Percentiles rank a stretch among this genome's conserved stretches.
These are phyloP conservation scores for Carallia pectinifolia DNA, from an alignment of 345 rosid genomes.

Conservation along the genomic window DNA sequence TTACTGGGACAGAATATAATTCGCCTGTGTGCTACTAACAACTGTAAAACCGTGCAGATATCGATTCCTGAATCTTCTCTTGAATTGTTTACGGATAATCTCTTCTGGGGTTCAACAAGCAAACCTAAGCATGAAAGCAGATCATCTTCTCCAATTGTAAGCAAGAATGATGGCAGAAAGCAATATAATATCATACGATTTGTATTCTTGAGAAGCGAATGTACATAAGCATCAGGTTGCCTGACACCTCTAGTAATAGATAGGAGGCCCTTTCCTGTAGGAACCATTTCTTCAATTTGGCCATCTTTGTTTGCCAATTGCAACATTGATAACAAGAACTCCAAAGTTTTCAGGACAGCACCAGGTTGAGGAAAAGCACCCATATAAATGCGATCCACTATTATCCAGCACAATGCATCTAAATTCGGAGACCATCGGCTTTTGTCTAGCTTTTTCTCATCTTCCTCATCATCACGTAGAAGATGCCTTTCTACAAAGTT, in stretches of 20 bases:
- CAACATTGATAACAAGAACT: slow-evolving; percentile 91
- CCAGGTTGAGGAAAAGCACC: slow-evolving; percentile 93
- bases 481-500: slow-evolving; percentile 97
- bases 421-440: slow-evolving; percentile 87
- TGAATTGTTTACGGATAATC: slow-evolving; percentile 41
- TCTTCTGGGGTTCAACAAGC: slow-evolving; percentile 67
- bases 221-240: slow-evolving; percentile 88
- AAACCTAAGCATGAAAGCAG: slow-evolving; percentile 77
- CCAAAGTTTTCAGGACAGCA: slow-evolving; percentile 73
- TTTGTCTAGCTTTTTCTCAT: slow-evolving; percentile 87
- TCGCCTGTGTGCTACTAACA: slow-evolving; percentile 83
- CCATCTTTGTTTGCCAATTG: slow-evolving; percentile 98
- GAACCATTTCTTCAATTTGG: slow-evolving; percentile 82
- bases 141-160: slow-evolving; percentile 75
- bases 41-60: slow-evolving; percentile 76
- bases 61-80: slow-evolving; percentile 73
- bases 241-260: slow-evolving; percentile 77
- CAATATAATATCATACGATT: slow-evolving; percentile 87
- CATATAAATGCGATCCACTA: slow-evolving; percentile 95
- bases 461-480: slow-evolving; percentile 97
- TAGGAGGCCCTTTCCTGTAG: slow-evolving; percentile 82
- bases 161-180: slow-evolving; percentile 89
- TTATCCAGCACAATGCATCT: slow-evolving; percentile 92
- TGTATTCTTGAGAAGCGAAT: slow-evolving; percentile 86
- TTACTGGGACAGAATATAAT: slow-evolving; percentile 95